Evolutionary conservation across 805 yeast genomes (phyloP).

Genomic region (Kluyveromyces aestuarii): DNA sequence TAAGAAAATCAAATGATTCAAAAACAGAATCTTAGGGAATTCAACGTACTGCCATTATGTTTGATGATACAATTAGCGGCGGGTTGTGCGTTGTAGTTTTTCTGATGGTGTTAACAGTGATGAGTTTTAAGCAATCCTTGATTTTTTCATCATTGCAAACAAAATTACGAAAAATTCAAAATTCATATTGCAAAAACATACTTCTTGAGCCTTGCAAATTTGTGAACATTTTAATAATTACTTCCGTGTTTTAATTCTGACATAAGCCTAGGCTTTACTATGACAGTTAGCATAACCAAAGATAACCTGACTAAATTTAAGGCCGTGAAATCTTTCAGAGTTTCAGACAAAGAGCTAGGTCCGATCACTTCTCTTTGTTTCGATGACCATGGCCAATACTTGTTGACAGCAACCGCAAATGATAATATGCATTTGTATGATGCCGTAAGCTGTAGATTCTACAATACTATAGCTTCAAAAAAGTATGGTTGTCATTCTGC

Average conservation of each 20-base stretch:
- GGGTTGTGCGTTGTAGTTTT: neutral
- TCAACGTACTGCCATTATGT: neutral
- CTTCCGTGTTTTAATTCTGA: neutral
- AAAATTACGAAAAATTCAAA: neutral
- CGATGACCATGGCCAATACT: conserved; percentile 74
- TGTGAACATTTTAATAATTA: too few species aligned
- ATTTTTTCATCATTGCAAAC: neutral
- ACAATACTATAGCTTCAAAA: conserved; percentile 66
- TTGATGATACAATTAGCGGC: neutral
- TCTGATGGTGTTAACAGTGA: neutral
- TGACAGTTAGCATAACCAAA: conserved; percentile 19
- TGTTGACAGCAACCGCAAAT: conserved; percentile 70
- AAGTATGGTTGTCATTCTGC: conserved; percentile 91
- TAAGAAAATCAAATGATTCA: neutral
- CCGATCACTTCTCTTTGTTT: conserved; percentile 65
- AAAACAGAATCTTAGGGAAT: too few species aligned
- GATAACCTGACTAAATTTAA: conserved; percentile 23
- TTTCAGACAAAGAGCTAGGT: conserved; percentile 39
- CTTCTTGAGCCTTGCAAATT: too few species aligned
- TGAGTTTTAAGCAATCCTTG: neutral
- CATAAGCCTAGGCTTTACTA: conserved; percentile 1
- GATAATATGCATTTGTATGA: conserved; percentile 82
- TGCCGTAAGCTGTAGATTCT: conserved; percentile 54
- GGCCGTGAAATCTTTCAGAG: conserved; percentile 42
- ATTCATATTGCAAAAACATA: neutral